phyloP scores from a whole-genome alignment of 2,329 filamentous ascomycete genomes.

The Xylaria hypoxylon region DNA sequence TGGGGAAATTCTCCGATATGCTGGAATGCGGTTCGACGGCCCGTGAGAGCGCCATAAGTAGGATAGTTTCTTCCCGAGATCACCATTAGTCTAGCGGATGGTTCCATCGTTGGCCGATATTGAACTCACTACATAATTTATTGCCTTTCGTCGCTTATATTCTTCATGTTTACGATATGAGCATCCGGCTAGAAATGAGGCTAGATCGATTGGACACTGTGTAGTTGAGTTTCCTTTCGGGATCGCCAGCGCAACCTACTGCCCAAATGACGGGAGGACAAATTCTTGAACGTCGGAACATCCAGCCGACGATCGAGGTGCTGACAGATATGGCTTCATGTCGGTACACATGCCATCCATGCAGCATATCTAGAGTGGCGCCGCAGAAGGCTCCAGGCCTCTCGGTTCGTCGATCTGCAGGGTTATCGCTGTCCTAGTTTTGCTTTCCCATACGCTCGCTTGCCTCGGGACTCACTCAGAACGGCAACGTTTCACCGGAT shows the following conservation, averaged over 20 bases:
- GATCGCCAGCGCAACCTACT: background rate
- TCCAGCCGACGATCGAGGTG: conserved; percentile 29
- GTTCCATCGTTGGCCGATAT: conserved; percentile 11
- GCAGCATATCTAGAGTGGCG: conserved; percentile 15
- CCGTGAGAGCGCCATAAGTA: conserved; percentile 46
- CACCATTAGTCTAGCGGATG: background rate
- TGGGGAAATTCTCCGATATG: conserved; percentile 45
- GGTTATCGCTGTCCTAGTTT: conserved; percentile 27
- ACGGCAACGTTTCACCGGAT: conserved; percentile 17
- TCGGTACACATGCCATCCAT: conserved; percentile 20
- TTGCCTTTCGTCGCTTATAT: background rate
- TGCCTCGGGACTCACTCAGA: conserved; percentile 11
- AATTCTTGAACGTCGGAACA: conserved; percentile 26
- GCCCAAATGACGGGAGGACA: background rate
- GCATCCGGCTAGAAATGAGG: background rate
- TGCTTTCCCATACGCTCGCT: conserved; percentile 24
- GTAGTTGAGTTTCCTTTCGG: background rate
- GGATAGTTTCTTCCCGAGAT: conserved; percentile 16
- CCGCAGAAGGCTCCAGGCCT: conserved; percentile 27
- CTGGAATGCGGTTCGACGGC: conserved; percentile 45
- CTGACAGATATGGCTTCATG: conserved; percentile 27
- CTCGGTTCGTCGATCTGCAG: conserved; percentile 26
- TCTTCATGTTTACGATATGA: background rate
- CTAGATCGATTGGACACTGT: background rate
- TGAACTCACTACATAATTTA: conserved; percentile 23